Percentiles rank a stretch among this genome's conserved stretches.
These are phyloP conservation scores for Hortiboletus rubellus DNA, from an alignment of 1,284 basidiomycete genomes.

Conservation along the genomic window DNA sequence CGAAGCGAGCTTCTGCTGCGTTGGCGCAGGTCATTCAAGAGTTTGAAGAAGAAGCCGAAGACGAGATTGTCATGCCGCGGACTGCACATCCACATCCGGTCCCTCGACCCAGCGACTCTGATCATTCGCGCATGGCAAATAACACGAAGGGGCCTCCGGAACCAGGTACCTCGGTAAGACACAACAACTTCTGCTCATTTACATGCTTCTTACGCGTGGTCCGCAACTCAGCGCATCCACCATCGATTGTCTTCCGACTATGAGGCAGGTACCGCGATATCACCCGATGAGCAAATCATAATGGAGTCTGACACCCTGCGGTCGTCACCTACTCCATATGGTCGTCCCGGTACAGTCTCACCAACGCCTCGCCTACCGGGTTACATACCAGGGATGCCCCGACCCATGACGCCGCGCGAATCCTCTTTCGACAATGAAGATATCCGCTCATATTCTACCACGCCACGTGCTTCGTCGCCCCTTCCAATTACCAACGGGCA, in stretches of 20 bases:
- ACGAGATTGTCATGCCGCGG: constrained; percentile 71
- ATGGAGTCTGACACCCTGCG: constrained; percentile 47
- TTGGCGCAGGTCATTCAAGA: constrained; percentile 72
- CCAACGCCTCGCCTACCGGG: constrained; percentile 70
- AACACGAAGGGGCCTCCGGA: constrained; percentile 22
- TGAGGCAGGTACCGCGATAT: constrained; percentile 68
- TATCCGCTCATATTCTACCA: constrained; percentile 69
- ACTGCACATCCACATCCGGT: constrained; percentile 49
- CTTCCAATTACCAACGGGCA: constrained; percentile 38
- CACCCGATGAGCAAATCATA: constrained; percentile 54
- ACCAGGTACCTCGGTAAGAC: constrained; percentile 27
- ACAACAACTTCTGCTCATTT: constrained; percentile 4
- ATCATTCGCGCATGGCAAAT: constrained; percentile 22
- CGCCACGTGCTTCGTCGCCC: constrained; percentile 74
- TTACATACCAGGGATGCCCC: constrained; percentile 85
- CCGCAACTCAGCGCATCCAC: constrained; percentile 18
- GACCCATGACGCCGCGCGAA: constrained; percentile 80
- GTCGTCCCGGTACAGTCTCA: constrained; percentile 45
- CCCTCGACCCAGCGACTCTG: constrained; percentile 36
- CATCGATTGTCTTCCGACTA: constrained; percentile 37
- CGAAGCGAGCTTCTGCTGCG: constrained; percentile 64
- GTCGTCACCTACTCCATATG: constrained; percentile 52
- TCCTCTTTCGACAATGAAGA: constrained; percentile 62
- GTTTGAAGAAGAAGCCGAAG: constrained; percentile 66
- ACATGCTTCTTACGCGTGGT: constrained; percentile 22